Evolutionary conservation across 2,329 filamentous ascomycete species (phyloP).

Genomic region (Atkinsonella texensis): DNA sequence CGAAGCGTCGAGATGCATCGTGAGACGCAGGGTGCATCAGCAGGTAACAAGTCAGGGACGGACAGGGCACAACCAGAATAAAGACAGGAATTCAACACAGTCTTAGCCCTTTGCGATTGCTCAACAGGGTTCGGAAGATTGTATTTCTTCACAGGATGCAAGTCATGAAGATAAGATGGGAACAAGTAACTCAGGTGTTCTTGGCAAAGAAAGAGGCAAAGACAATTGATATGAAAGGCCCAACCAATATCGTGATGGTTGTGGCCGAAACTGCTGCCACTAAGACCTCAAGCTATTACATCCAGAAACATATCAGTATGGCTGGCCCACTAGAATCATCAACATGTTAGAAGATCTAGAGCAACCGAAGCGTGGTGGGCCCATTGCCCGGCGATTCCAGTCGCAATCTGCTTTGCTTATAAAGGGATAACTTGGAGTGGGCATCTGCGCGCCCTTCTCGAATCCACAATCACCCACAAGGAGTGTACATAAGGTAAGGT

Average conservation of each 20-base stretch:
- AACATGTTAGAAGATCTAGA: not conserved
- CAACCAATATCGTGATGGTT: not conserved
- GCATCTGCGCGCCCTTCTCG: no score
- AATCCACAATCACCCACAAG: no score
- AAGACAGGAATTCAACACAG: not conserved
- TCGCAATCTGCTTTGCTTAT: not conserved
- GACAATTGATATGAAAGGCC: not conserved
- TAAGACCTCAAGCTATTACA: not conserved
- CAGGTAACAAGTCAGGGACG: slow-evolving; percentile 6
- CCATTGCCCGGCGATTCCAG: not conserved
- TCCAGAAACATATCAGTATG: not conserved
- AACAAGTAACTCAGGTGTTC: not conserved
- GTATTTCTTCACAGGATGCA: not conserved
- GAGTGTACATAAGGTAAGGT: not conserved
- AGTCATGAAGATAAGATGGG: not conserved
- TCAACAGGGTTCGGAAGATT: not conserved
- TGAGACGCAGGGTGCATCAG: slow-evolving; percentile 12
- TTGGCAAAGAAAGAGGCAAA: not conserved
- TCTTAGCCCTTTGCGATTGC: not conserved
- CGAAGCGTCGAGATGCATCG: slow-evolving; percentile 6
- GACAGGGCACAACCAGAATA: not conserved
- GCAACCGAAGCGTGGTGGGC: not conserved
- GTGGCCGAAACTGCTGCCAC: not conserved
- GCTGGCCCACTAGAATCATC: not conserved
- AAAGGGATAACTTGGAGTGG: no score